phyloP scores from a whole-genome alignment of 805 yeast genomes.

The Teunomyces kruisii region DNA sequence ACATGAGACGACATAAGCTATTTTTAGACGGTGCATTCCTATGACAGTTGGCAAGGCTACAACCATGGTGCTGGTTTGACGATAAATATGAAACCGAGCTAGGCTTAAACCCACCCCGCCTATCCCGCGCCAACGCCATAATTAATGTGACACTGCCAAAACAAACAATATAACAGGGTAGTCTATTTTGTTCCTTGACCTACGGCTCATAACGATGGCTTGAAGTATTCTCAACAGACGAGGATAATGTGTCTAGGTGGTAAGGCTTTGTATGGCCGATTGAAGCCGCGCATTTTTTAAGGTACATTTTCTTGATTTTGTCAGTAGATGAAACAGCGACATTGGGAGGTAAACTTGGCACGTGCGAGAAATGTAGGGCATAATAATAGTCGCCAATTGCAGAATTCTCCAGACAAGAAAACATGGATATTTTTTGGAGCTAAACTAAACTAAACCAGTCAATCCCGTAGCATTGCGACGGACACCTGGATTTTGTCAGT shows the following conservation, averaged over 20 bases:
- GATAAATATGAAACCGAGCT: too few relatives aligned
- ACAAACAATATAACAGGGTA: too few relatives aligned
- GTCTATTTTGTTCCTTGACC: neutral
- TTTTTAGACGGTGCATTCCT: too few relatives aligned
- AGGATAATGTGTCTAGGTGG: neutral
- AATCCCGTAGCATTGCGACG: neutral
- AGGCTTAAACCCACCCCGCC: too few relatives aligned
- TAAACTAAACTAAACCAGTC: slow-evolving; percentile 3
- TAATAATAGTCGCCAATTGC: neutral
- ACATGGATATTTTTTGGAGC: slow-evolving; percentile 1
- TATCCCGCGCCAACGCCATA: neutral
- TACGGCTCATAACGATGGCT: neutral
- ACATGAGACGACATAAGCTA: too few relatives aligned
- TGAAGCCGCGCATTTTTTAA: neutral
- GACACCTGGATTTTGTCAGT: neutral
- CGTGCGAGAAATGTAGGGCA: neutral
- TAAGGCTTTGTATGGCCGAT: neutral
- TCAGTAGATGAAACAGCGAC: neutral
- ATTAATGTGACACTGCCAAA: neutral
- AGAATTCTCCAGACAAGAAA: neutral
- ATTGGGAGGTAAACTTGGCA: neutral
- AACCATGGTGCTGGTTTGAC: too few relatives aligned
- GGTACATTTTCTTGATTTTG: neutral
- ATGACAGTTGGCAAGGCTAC: too few relatives aligned
- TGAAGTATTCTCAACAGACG: neutral